Evolutionary conservation across 768 basidiomycete genomes (phyloP).

Genomic region (Pleurotus tuoliensis): DNA sequence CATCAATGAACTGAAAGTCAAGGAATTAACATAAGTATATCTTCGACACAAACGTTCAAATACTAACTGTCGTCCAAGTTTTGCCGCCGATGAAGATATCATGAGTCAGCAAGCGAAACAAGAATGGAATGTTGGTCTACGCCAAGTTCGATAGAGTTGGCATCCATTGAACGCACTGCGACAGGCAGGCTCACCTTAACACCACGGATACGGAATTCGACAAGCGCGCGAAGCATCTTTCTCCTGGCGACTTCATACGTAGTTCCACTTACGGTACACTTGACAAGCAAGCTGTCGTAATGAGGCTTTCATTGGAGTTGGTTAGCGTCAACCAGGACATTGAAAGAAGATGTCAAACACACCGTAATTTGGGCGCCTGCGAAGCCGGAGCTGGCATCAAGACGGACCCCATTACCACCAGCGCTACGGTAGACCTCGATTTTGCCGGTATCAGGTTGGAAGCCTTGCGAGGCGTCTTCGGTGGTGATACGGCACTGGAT

Average conservation of each 20-base stretch:
- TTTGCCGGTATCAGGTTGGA: conserved; percentile 99
- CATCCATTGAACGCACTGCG: not conserved
- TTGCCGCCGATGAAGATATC: conserved; percentile 94
- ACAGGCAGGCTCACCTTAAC: conserved; percentile 64
- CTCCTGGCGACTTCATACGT: conserved; percentile 98
- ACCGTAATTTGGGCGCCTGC: conserved; percentile 99
- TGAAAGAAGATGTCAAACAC: conserved; percentile 18
- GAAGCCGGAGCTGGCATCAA: conserved; percentile 96
- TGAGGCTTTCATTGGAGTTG: conserved; percentile 62
- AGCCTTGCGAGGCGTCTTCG: conserved; percentile 86
- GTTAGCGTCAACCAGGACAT: not conserved
- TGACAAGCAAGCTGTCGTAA: conserved; percentile 97
- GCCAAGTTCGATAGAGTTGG: not conserved
- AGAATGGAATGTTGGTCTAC: conserved; percentile 98
- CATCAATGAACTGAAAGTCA: conserved; percentile 84
- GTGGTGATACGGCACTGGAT: conserved; percentile 99
- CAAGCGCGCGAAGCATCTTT: conserved; percentile 99
- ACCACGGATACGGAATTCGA: conserved; percentile 99
- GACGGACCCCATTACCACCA: conserved; percentile 96
- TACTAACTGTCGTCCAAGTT: conserved; percentile 91
- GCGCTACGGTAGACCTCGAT: conserved; percentile 99
- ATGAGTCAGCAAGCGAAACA: conserved; percentile 96
- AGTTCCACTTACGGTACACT: conserved; percentile 92
- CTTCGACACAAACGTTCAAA: conserved; percentile 7
- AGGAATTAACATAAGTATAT: not conserved